Percentiles rank a stretch among this genome's conserved stretches.
Evolutionary conservation across 2,329 filamentous ascomycete species (phyloP).

Genomic region (Apiospora saccharicola): DNA sequence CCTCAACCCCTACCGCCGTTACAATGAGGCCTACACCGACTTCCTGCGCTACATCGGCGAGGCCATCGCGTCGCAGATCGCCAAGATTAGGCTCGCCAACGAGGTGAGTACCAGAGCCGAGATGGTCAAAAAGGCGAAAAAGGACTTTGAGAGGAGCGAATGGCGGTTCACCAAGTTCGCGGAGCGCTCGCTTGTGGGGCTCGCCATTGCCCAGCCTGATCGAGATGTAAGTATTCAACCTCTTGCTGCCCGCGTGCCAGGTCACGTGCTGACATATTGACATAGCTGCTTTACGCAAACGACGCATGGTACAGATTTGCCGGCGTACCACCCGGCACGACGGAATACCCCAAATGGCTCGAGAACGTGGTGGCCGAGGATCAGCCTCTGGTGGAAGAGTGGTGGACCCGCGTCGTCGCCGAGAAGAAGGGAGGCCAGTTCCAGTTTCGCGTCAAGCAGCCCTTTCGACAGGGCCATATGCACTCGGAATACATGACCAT

Average conservation of each 20-base stretch:
- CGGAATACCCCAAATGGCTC: slow-evolving; percentile 31
- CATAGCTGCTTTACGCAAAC: slow-evolving; percentile 38
- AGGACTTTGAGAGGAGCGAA: slow-evolving; percentile 36
- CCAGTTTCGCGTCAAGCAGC: slow-evolving; percentile 36
- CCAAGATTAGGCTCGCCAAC: slow-evolving; percentile 33
- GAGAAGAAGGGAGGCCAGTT: slow-evolving; percentile 37
- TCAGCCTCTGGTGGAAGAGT: slow-evolving; percentile 33
- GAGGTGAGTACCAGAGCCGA: slow-evolving; percentile 37
- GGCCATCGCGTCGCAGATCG: slow-evolving; percentile 34
- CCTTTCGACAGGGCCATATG: slow-evolving; percentile 37
- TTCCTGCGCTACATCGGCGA: slow-evolving; percentile 36
- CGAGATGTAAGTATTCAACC: slow-evolving; percentile 30
- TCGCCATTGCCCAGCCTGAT: slow-evolving; percentile 34
- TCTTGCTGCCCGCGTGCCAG: neutral
- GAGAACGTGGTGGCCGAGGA: slow-evolving; percentile 36
- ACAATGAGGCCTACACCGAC: slow-evolving; percentile 32
- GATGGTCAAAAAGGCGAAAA: slow-evolving; percentile 33
- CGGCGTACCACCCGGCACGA: slow-evolving; percentile 31
- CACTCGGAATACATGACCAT: slow-evolving; percentile 35
- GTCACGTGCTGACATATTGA: slow-evolving; percentile 13
- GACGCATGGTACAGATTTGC: slow-evolving; percentile 38
- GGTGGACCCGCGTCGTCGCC: slow-evolving; percentile 32
- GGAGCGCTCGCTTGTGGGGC: slow-evolving; percentile 37
- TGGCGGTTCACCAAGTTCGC: slow-evolving; percentile 38
- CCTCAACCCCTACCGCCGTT: slow-evolving; percentile 36